Percentiles rank a stretch among this genome's conserved stretches.
phyloP scores from a whole-genome alignment of 352 stramenopile species.

The Pythium rhizo-oryzae region DNA sequence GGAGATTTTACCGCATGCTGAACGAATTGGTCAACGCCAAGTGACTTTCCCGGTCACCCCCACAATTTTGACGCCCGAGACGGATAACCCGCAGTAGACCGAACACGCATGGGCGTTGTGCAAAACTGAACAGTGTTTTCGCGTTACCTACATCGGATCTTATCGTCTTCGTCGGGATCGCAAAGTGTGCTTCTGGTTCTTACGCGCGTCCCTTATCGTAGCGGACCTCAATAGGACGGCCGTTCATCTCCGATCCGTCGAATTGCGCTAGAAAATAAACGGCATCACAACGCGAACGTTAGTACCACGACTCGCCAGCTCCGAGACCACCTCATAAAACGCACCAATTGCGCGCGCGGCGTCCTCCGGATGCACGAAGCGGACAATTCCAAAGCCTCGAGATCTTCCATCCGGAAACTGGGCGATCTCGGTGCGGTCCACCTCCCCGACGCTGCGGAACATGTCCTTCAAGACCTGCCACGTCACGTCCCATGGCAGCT shows the following conservation, averaged over 20 bases:
- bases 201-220: constrained; percentile 43
- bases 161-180: not conserved
- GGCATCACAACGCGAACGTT: too few species aligned
- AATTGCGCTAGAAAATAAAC: constrained; percentile 44
- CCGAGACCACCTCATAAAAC: not conserved
- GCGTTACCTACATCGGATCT: not conserved
- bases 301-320: not conserved
- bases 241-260: constrained; percentile 68
- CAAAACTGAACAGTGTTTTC: constrained; percentile 6
- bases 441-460: constrained; percentile 62
- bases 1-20: constrained; percentile 43
- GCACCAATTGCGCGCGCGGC: constrained; percentile 59
- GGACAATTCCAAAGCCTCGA: constrained; percentile 73
- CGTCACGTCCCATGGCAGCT: constrained; percentile 72
- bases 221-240: constrained; percentile 67
- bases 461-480: constrained; percentile 75
- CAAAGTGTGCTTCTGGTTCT: too few species aligned
- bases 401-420: constrained; percentile 62
- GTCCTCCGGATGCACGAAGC: constrained; percentile 53
- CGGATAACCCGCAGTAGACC: not conserved
- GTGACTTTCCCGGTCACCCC: not conserved
- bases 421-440: constrained; percentile 68
- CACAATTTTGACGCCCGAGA: constrained; percentile 16
- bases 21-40: constrained; percentile 38
- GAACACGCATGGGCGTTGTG: not conserved